Evolutionary conservation across 495 filamentous ascomycete species (phyloP), one percentile per base, ranked within the genome.

Genomic region (Amniculicola lignicola): DNA sequence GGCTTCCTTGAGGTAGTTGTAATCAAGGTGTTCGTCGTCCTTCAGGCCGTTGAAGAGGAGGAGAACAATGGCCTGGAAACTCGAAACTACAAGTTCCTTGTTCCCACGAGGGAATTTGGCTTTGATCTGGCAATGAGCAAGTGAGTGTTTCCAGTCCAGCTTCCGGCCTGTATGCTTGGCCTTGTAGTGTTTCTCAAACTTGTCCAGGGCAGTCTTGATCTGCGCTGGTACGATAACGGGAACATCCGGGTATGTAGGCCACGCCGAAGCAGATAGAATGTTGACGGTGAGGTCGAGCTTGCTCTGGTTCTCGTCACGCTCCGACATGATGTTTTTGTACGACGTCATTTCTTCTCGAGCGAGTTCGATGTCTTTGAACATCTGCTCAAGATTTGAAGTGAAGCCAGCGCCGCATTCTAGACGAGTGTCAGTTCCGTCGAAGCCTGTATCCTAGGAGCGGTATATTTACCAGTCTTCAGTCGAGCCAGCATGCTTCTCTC

Each of bases 311-410:
- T 75, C 64, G 33, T 74, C 73, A 14, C 76, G 73, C 43, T 77
- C 73, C 29, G 75, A 74, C 44, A 77, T 68, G 15, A 76, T 68
- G 21, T 76, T 72, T 54, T 82, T 90, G 73, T 90, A 96, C 0
- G 85, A 83, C 3, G 69, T 52, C 77, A 95, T 90, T 63, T 94
- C 89, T 53, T 95, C 91, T 28, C 83, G 81, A 11, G 85, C 86
- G 46, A 96, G 77, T 57, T 95, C 91, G 69, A 96, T 88, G 64
- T 99, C 93, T 65, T 95, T 96, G 75, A 99, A 97, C 93, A 99
- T 99, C 28, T 89, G 87, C 69, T 99, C 93, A 1, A 99, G 78
- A 63, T 99, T 97, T 62, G 95, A 89, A 0, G 94, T 97, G 67
- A 97, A 97, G 59, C 78, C 84, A 2, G 87, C 84, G 22, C 94